Base-by-base conservation (phyloP, 2,329 filamentous ascomycete species). In the Aspergillus ochraceus region DNA sequence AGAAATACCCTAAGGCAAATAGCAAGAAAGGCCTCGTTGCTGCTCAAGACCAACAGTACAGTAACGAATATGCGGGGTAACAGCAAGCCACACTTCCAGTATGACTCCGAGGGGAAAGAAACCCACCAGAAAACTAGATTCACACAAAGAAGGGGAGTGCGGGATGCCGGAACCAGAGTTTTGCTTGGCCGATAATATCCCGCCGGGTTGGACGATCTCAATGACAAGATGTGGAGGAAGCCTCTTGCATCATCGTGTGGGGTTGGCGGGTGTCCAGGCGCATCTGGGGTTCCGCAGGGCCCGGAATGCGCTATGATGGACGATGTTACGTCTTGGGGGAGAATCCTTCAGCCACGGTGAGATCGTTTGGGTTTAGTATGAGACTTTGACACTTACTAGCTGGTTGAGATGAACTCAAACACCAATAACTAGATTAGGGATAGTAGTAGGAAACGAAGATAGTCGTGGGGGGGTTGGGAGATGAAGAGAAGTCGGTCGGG, bases 221-320 rank as follows among this genome's bases (percentile, higher is more conserved):
- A 47, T 47, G 22, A 20, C 22, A 24, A n/a, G 9, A 11, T 19
- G 45, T 12, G 45, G 45, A 47, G 45, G 20, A 45, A 54, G 52
- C 52, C 52, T 42, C 32, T 54, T 54, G 32, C 52, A 54, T 54
- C 52, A 42, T 54, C 9, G 24, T 51, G 49, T 20, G 49, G 49
- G 17, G 36, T n/a, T 42, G 14, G 32, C 11, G 32, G 32, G 10
- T 36, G 32, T 14, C 32, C 14, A 14, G 17, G 36, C 17, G 36
- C 36, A 42, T 36, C 32, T 36, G 32, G 32, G 32, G 32, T 36
- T 36, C 32, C 32, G 32, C 32, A 36, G 11, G 30, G 26, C 26
- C 26, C 26, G 26, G 26, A 29, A 29, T 9, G 26, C 26, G 26
- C 26, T 29, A 29, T 9, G 26, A 8, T 29, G 26, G 26, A 29